phyloP scores from a whole-genome alignment of 169 alveolate species.

The Miamiensis avidus region DNA sequence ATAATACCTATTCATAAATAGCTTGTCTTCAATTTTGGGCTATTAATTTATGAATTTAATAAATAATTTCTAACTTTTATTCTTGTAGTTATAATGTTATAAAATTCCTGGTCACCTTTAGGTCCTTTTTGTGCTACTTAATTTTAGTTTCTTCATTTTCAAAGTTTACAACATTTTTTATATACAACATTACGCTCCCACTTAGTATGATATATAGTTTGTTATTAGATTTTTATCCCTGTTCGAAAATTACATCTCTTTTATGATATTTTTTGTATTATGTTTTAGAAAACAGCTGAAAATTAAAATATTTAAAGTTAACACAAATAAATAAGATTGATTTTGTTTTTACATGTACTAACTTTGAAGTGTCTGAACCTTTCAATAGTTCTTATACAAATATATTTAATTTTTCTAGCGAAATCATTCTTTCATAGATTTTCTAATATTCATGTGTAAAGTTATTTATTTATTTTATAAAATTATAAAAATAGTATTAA shows the following conservation, averaged over 20 bases:
- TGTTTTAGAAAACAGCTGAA: background rate
- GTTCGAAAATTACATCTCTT: background rate
- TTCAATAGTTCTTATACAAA: background rate
- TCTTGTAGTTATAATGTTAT: too few species aligned
- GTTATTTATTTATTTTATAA: too few species aligned
- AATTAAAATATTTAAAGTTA: too few species aligned
- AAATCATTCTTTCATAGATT: background rate
- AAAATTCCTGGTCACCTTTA: background rate
- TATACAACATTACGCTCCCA: background rate
- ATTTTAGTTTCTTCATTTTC: background rate
- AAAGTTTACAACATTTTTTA: background rate
- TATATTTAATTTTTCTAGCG: background rate
- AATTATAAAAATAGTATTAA: too few species aligned
- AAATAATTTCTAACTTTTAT: too few species aligned
- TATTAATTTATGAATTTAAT: too few species aligned
- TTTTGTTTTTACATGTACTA: background rate
- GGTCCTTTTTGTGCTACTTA: background rate
- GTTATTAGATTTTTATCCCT: background rate
- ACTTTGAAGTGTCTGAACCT: background rate
- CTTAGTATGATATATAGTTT: background rate
- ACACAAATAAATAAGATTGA: background rate
- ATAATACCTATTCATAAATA: background rate
- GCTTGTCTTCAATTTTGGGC: background rate
- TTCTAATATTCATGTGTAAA: background rate
- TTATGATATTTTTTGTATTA: too few species aligned